Base-by-base conservation (phyloP, 345 rosid genomes). In the Bruguiera sexangula region DNA sequence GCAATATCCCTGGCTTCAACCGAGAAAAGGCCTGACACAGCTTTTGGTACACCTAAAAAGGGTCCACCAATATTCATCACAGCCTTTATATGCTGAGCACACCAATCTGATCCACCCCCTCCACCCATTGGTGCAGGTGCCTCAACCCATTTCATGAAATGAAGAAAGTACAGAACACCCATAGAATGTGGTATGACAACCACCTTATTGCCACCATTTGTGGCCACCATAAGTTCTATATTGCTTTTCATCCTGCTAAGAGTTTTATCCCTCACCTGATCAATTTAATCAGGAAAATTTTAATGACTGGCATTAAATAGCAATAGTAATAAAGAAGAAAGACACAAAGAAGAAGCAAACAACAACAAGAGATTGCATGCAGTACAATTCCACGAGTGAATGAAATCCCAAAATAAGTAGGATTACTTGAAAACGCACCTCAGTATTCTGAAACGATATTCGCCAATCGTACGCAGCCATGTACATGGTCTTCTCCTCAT, bases 391-490 rank as follows among this genome's bases (percentile, higher is more conserved):
- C 6, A 55, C 11, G 15, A 66, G 48, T 5, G 65, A 60, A 60
- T 13, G 43, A 9, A 26, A 6, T 2, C 36, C n/a, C 10, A 46
- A 46, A 52, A 24, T 20, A 30, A 58, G 65, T 29, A 65, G 29
- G 16, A 75, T 68, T 20, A 68, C 24, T 27, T 7, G 37, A 67
- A 67, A 63, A 30, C 4, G 64, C 68, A 88, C 93, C 93, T 88
- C 90, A 63, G 88, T 88, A 64, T 83, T 83, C 74, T 88, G 90
- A 77, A 88, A 88, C 55, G 93, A 86, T 21, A 88, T 24, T 69
- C 93, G 84, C 93, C 93, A 88, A 69, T 88, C 93, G 84, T 83
- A 88, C 62, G 93, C 75, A 65, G 93, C 93, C 93, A 88, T 88
- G 37, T 88, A 88, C 93, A 88, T 86, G 62, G 76, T 86, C 69